Conservation (phyloP, 768 basidiomycete genomes). For the Auriculariales sp. region DNA sequence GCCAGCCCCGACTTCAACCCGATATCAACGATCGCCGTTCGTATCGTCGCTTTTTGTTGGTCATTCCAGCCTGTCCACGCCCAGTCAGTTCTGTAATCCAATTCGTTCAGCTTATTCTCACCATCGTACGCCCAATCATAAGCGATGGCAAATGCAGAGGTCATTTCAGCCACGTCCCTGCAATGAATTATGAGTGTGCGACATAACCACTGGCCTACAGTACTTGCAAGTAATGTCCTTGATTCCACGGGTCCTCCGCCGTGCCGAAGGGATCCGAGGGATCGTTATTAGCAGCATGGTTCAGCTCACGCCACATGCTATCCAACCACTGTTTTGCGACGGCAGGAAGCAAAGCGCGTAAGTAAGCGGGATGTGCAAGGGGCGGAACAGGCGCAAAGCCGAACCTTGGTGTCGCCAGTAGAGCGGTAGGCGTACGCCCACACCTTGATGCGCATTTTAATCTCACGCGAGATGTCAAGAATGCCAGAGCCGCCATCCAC, state of each 20-base stretch:
- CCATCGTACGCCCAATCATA: slow-evolving; percentile 96
- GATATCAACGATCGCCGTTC: slow-evolving; percentile 55
- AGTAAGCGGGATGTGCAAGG: too few relatives aligned
- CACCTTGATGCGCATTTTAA: slow-evolving; percentile 86
- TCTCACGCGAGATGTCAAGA: slow-evolving; percentile 73
- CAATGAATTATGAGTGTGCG: too few relatives aligned
- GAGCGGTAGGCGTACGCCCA: slow-evolving; percentile 82
- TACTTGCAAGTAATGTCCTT: too few relatives aligned
- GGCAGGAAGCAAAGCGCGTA: too few relatives aligned
- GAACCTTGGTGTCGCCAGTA: slow-evolving; percentile 86
- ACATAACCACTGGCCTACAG: too few relatives aligned
- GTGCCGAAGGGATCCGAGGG: too few relatives aligned
- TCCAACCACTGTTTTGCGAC: slow-evolving; percentile 74
- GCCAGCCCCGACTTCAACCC: slow-evolving; percentile 56
- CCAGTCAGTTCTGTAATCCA: too few relatives aligned
- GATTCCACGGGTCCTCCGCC: too few relatives aligned
- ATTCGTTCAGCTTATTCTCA: too few relatives aligned
- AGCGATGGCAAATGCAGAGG: slow-evolving; percentile 76
- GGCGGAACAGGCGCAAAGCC: too few relatives aligned
- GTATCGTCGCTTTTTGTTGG: slow-evolving; percentile 56
- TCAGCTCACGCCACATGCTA: slow-evolving; percentile 68
- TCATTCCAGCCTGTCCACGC: slow-evolving; percentile 38
- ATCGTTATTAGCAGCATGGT: slow-evolving; percentile 16
- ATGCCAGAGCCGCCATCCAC: slow-evolving; percentile 82
- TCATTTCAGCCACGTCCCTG: slow-evolving; percentile 84